Conservation (phyloP, 176 grass and related monocot genomes). For the Raddia guianensis region DNA sequence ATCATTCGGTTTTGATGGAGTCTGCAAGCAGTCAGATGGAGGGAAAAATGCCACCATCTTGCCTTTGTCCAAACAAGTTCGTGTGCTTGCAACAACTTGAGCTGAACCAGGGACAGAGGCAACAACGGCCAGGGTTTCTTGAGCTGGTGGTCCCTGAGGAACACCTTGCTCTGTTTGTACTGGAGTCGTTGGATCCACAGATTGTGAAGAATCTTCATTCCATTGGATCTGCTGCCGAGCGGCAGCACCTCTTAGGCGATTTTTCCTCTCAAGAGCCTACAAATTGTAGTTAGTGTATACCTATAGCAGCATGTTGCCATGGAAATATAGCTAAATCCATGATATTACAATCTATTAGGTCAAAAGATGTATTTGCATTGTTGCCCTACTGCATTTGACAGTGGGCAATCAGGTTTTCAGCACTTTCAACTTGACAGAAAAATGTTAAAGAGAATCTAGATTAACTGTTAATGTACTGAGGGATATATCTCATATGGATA, state of each 20-base stretch:
- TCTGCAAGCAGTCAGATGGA: constrained; percentile 41
- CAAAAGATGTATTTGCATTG: neutral
- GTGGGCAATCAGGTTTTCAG: neutral
- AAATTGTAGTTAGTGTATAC: constrained; percentile 24
- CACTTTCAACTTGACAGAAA: neutral
- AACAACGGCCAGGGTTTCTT: constrained; percentile 19
- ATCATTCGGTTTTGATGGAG: constrained; percentile 36
- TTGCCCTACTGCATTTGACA: neutral
- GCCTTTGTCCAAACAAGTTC: constrained; percentile 19
- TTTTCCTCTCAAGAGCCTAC: constrained; percentile 65
- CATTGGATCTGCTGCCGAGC: constrained; percentile 46
- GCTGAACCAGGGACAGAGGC: constrained; percentile 33
- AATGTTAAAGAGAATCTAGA: neutral
- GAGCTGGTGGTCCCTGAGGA: constrained; percentile 30
- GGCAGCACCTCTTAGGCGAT: constrained; percentile 32
- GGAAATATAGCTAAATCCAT: neutral
- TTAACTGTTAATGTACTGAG: neutral
- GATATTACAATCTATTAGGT: neutral
- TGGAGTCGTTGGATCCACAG: constrained; percentile 37
- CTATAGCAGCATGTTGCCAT: neutral
- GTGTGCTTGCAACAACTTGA: constrained; percentile 33
- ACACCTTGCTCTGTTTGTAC: constrained; percentile 25
- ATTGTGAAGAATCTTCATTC: constrained; percentile 30
- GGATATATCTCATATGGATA: neutral
- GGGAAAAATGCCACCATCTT: constrained; percentile 37